These are phyloP conservation scores for Ambrosiella beaveri DNA, from an alignment of 2,329 filamentous ascomycete species.

Conservation along the genomic window DNA sequence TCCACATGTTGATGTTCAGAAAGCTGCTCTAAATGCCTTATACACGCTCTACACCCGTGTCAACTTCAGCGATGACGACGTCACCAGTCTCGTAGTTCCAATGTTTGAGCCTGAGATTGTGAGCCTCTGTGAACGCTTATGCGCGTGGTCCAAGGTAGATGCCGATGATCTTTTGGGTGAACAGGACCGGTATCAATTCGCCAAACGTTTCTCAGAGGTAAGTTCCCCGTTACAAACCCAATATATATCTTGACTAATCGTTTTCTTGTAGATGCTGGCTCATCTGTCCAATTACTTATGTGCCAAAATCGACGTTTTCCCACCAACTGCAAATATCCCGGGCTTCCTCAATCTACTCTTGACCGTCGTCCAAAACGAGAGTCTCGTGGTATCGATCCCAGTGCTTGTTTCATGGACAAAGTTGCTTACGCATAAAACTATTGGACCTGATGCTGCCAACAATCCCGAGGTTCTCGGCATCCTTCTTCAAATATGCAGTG, in stretches of 20 bases:
- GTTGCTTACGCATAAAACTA: conserved; percentile 53
- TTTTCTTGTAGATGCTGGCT: conserved; percentile 50
- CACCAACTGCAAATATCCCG: conserved; percentile 45
- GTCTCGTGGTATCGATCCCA: conserved; percentile 83
- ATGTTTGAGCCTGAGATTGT: conserved; percentile 62
- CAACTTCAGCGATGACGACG: conserved; percentile 61
- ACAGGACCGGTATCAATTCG: conserved; percentile 77
- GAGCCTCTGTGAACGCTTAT: conserved; percentile 53
- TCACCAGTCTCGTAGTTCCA: conserved; percentile 57
- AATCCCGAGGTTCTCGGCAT: conserved; percentile 48
- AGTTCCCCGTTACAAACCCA: conserved; percentile 13
- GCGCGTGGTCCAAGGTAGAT: conserved; percentile 64
- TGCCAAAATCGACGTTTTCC: conserved; percentile 51
- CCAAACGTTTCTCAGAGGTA: conserved; percentile 90
- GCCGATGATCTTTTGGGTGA: conserved; percentile 54
- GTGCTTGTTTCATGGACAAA: conserved; percentile 80
- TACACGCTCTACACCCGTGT: conserved; percentile 63
- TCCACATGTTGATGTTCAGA: conserved; percentile 53
- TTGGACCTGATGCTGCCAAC: conserved; percentile 46
- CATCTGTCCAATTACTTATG: conserved; percentile 73
- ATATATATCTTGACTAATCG: background rate
- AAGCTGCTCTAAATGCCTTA: conserved; percentile 67
- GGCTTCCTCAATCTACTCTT: conserved; percentile 68
- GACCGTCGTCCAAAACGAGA: conserved; percentile 64
- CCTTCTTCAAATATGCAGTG: conserved; percentile 67